A percentile compares a stretch with the other conserved stretches of the same genome.
Evolutionary conservation across 495 filamentous ascomycete species (phyloP).

Genomic region (Annulohypoxylon maeteangense): DNA sequence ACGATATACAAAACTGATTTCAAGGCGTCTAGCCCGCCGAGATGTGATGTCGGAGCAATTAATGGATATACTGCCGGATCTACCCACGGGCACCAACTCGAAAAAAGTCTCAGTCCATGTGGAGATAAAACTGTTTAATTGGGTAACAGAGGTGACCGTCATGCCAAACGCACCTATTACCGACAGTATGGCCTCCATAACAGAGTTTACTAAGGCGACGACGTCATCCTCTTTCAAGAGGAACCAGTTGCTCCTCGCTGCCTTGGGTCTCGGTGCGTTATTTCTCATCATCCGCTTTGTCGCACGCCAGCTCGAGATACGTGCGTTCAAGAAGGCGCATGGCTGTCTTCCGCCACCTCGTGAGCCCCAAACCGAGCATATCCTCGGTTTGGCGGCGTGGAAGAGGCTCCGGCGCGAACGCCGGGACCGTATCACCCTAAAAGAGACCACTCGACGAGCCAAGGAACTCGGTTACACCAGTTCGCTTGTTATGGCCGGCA

Average conservation of each 20-base stretch:
- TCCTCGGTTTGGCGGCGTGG: background rate
- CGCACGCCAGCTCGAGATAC: conserved; percentile 5
- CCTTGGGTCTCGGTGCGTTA: background rate
- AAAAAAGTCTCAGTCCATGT: conserved; percentile 4
- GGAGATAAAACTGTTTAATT: conserved; percentile 14
- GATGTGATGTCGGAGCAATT: conserved; percentile 5
- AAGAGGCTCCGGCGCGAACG: background rate
- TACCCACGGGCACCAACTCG: conserved; percentile 6
- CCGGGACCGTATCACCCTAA: background rate
- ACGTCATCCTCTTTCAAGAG: background rate
- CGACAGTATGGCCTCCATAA: background rate
- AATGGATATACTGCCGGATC: conserved; percentile 7
- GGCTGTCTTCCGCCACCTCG: conserved; percentile 5
- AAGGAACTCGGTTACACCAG: conserved; percentile 6
- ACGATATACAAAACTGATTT: background rate
- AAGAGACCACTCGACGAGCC: conserved; percentile 6
- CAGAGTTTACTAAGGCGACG: background rate
- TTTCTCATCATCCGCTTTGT: background rate
- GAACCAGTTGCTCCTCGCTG: background rate
- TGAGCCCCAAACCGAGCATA: conserved; percentile 3
- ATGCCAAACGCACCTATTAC: background rate
- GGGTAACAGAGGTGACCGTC: conserved; percentile 11
- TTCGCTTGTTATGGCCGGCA: conserved; percentile 9
- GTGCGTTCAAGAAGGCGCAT: background rate
- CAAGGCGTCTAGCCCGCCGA: background rate